phyloP scores from a whole-genome alignment of 163 green algal species.

The Trebouxia gelatinosa region DNA sequence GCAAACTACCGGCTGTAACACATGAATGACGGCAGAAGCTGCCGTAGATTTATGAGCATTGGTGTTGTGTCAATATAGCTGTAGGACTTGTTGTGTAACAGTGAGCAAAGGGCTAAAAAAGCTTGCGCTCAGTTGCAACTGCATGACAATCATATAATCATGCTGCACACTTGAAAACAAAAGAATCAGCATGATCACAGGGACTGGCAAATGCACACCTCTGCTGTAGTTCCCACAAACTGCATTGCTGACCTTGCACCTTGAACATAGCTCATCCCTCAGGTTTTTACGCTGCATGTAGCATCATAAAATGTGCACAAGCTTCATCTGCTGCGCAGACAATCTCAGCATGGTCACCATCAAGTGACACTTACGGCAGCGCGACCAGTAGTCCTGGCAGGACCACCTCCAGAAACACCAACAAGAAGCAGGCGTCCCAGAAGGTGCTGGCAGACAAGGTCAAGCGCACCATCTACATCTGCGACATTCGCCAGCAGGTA shows the following conservation, averaged over 20 bases:
- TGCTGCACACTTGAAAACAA: background rate
- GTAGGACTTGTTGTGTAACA: no score
- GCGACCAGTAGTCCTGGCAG: no score
- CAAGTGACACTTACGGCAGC: no score
- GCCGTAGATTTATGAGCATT: background rate
- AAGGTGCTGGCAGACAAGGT: slow-evolving; percentile 74
- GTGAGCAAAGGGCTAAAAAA: no score
- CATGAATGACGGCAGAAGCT: no score
- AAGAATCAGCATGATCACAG: background rate
- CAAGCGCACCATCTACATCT: slow-evolving; percentile 86
- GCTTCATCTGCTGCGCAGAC: no score
- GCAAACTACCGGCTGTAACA: no score
- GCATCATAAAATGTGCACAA: no score
- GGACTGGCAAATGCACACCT: slow-evolving; percentile 15
- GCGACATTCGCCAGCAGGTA: slow-evolving; percentile 77
- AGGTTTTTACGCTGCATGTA: no score
- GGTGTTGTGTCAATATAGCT: background rate
- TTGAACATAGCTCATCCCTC: no score
- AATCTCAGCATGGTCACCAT: no score
- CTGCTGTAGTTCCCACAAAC: slow-evolving; percentile 51
- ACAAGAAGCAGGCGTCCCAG: slow-evolving; percentile 35
- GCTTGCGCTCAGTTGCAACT: no score
- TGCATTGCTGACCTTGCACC: slow-evolving; percentile 34
- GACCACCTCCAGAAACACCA: background rate
- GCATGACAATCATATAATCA: background rate